These are phyloP conservation scores for Diplodia mutila DNA, from an alignment of 2,329 filamentous ascomycete species.

Conservation along the genomic window DNA sequence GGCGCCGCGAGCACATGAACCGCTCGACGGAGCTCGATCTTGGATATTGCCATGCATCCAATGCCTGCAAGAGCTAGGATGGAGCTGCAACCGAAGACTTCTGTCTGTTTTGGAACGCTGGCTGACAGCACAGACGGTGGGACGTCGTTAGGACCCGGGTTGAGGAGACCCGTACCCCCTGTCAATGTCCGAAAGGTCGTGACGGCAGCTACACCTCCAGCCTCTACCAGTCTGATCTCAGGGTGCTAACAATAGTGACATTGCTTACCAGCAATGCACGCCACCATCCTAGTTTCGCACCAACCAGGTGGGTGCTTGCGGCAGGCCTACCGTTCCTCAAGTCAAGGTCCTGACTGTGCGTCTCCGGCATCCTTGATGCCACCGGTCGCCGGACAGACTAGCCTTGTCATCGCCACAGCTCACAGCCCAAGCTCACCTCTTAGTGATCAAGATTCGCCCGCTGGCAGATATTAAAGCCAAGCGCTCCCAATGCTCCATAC, in stretches of 20 bases:
- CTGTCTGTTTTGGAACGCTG: slow-evolving; percentile 26
- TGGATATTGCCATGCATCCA: slow-evolving; percentile 8
- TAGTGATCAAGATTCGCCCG: slow-evolving; percentile 26
- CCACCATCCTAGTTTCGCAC: slow-evolving; percentile 26
- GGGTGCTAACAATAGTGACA: slow-evolving; percentile 27
- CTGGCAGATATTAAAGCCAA: slow-evolving; percentile 44
- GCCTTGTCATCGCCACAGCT: slow-evolving; percentile 32
- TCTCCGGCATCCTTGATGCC: slow-evolving; percentile 39
- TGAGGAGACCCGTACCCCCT: slow-evolving; percentile 27
- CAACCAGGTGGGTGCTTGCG: slow-evolving; percentile 25
- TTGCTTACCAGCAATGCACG: slow-evolving; percentile 27
- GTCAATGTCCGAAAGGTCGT: slow-evolving; percentile 27
- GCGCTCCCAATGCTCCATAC: slow-evolving; percentile 32
- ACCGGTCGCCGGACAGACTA: slow-evolving; percentile 39
- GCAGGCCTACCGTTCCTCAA: slow-evolving; percentile 35
- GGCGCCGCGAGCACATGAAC: slow-evolving; percentile 10
- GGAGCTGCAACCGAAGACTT: slow-evolving; percentile 24
- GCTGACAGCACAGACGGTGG: slow-evolving; percentile 27
- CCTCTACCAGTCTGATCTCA: slow-evolving; percentile 26
- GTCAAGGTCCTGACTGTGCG: slow-evolving; percentile 47
- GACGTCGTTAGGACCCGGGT: slow-evolving; percentile 24
- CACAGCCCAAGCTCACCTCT: slow-evolving; percentile 19
- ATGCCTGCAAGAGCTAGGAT: slow-evolving; percentile 26
- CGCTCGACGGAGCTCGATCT: slow-evolving; percentile 16
- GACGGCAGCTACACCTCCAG: slow-evolving; percentile 27